These are phyloP conservation scores for Bipolaris bicolor DNA, from an alignment of 2,329 filamentous ascomycete genomes.

Conservation along the genomic window DNA sequence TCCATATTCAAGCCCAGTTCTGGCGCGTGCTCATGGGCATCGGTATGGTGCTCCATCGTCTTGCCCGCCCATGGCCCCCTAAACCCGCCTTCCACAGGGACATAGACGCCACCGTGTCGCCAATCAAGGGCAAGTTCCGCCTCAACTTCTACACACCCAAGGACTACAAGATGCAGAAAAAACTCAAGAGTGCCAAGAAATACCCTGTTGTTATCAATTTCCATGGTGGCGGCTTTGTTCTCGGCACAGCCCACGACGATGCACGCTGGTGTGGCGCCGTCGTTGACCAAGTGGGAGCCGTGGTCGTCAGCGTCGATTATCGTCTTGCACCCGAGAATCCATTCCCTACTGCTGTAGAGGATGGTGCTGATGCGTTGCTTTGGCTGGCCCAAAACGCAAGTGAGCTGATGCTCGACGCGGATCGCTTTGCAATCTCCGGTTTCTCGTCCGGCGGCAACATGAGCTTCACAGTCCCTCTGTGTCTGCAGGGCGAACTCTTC, in stretches of 20 bases:
- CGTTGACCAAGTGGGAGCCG: slow-evolving; percentile 61
- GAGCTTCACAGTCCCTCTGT: slow-evolving; percentile 65
- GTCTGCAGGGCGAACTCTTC: slow-evolving; percentile 58
- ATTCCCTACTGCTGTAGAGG: slow-evolving; percentile 68
- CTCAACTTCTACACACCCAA: slow-evolving; percentile 68
- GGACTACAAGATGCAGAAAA: slow-evolving; percentile 54
- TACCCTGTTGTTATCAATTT: slow-evolving; percentile 68
- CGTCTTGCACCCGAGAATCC: slow-evolving; percentile 66
- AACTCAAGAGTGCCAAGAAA: slow-evolving; percentile 50
- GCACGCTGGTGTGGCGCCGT: slow-evolving; percentile 64
- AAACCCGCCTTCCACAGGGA: slow-evolving; percentile 64
- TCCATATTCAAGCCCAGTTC: slow-evolving; percentile 67
- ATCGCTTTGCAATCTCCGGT: slow-evolving; percentile 64
- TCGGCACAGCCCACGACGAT: slow-evolving; percentile 66
- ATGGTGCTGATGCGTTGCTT: slow-evolving; percentile 66
- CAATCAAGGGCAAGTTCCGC: slow-evolving; percentile 54
- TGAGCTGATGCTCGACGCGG: slow-evolving; percentile 63
- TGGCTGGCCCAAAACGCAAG: slow-evolving; percentile 63
- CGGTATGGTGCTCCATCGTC: slow-evolving; percentile 71
- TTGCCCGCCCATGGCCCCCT: slow-evolving; percentile 66
- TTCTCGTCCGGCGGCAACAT: slow-evolving; percentile 70
- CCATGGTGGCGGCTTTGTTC: slow-evolving; percentile 68
- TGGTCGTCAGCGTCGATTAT: slow-evolving; percentile 67
- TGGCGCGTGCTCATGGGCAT: slow-evolving; percentile 72
- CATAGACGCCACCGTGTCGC: slow-evolving; percentile 59